Conservation (phyloP, 495 filamentous ascomycete genomes). For the Neurospora sp. region DNA sequence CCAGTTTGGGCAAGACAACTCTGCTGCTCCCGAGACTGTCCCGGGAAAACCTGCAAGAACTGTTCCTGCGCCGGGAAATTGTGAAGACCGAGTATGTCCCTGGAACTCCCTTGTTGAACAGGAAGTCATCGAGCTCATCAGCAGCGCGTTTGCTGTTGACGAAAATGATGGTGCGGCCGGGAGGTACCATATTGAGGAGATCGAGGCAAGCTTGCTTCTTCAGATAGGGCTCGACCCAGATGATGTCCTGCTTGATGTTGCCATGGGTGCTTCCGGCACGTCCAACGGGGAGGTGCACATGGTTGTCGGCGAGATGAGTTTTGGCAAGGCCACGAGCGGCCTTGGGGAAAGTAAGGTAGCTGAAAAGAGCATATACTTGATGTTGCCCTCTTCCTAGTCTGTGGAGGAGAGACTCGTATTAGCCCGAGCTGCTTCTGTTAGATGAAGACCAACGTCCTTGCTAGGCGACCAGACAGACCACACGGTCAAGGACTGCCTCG, state of each 20-base stretch:
- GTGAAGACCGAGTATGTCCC: conserved; percentile 48
- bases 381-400: conserved; percentile 73
- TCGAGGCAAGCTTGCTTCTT: conserved; percentile 69
- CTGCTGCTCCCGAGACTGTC: conserved; percentile 43
- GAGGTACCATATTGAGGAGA: conserved; percentile 53
- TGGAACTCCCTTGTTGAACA: conserved; percentile 71
- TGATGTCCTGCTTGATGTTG: conserved; percentile 70
- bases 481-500: conserved; percentile 13
- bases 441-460: background rate
- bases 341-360: conserved; percentile 70
- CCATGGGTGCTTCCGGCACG: conserved; percentile 68
- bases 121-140: conserved; percentile 76
- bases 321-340: conserved; percentile 62
- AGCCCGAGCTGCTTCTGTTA: background rate
- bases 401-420: conserved; percentile 14
- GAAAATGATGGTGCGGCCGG: conserved; percentile 81
- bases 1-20: background rate
- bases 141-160: conserved; percentile 67
- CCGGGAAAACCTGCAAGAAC: conserved; percentile 59
- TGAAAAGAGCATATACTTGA: conserved; percentile 83
- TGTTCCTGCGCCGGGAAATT: conserved; percentile 35
- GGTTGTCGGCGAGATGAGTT: conserved; percentile 57
- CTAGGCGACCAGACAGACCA: conserved; percentile 45
- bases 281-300: conserved; percentile 73
- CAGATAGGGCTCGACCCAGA: conserved; percentile 47